Percentiles rank a stretch among this genome's conserved stretches.
Conservation (phyloP, 2,329 filamentous ascomycete genomes). For the Arthrinium phaeospermum region DNA sequence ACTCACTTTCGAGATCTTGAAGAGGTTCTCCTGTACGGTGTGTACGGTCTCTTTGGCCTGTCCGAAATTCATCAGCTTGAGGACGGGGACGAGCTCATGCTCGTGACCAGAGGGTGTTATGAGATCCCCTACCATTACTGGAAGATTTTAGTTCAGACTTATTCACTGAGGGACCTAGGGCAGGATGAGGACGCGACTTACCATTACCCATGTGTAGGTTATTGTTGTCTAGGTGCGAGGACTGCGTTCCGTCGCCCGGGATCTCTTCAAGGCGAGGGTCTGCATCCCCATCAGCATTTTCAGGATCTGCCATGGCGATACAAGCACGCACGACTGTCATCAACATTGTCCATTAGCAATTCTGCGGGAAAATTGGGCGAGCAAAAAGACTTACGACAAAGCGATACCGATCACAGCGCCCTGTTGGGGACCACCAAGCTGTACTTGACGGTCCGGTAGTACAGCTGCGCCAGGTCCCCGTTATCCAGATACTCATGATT, state of each 20-base stretch:
- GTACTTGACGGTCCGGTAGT: not conserved
- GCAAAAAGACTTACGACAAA: not conserved
- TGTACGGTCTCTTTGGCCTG: not conserved
- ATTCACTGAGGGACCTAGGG: not conserved
- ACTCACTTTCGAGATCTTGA: not conserved
- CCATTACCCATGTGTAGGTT: conserved; percentile 10
- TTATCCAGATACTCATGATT: not conserved
- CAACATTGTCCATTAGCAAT: not conserved
- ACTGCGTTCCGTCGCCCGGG: not conserved
- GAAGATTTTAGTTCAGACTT: not conserved
- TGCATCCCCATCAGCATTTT: not conserved
- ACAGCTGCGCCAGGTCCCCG: conserved; percentile 2
- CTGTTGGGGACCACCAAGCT: not conserved
- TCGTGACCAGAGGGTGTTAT: not conserved
- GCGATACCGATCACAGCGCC: not conserved
- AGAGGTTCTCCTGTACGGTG: not conserved
- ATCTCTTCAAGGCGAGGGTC: not conserved
- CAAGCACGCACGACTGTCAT: not conserved
- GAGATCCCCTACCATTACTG: not conserved
- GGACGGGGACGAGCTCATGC: not conserved
- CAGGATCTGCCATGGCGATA: not conserved
- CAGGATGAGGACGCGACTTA: not conserved
- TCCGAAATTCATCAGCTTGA: conserved; percentile 9
- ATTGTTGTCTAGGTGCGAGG: not conserved
- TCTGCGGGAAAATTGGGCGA: not conserved